phyloP scores from a whole-genome alignment of 345 rosid species.

The Crucihimalaya himalaica region DNA sequence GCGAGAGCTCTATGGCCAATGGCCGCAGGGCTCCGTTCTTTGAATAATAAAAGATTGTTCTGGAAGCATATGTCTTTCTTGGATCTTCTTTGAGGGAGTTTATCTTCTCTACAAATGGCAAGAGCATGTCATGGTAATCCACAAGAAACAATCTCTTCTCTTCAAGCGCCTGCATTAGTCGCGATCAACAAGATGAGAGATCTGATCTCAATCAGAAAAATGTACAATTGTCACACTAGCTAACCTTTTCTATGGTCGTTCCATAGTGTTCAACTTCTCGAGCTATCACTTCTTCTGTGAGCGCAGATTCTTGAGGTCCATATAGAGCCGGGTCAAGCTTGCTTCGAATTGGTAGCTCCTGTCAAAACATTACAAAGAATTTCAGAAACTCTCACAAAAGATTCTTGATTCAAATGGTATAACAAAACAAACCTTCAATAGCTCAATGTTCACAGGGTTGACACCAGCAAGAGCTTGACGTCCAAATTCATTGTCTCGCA shows the following conservation, averaged over 20 bases:
- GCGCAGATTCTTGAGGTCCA: conserved; percentile 85
- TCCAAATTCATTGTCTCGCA: conserved; percentile 91
- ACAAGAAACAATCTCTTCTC: conserved; percentile 80
- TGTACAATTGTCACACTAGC: not conserved
- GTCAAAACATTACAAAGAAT: conserved; percentile 9
- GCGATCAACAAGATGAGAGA: conserved; percentile 9
- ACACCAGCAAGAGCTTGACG: conserved; percentile 93
- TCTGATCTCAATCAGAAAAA: not conserved
- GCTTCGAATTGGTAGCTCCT: conserved; percentile 93
- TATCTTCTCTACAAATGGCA: conserved; percentile 75
- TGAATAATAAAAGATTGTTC: conserved; percentile 69
- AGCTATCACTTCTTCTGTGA: conserved; percentile 67
- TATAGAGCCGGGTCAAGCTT: conserved; percentile 71
- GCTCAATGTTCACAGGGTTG: conserved; percentile 81
- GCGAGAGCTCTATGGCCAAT: conserved; percentile 82
- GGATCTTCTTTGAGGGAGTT: conserved; percentile 56
- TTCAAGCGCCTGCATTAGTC: conserved; percentile 64
- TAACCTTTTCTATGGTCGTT: conserved; percentile 71
- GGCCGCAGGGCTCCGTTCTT: conserved; percentile 56
- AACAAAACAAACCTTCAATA: conserved; percentile 54
- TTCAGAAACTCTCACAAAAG: conserved; percentile 1
- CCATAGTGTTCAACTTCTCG: conserved; percentile 68
- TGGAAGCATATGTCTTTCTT: conserved; percentile 79
- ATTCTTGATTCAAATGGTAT: not conserved
- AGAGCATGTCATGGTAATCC: conserved; percentile 84